These are phyloP conservation scores for Pestalotiopsis fici DNA, from an alignment of 2,329 filamentous ascomycete genomes.

Conservation along the genomic window DNA sequence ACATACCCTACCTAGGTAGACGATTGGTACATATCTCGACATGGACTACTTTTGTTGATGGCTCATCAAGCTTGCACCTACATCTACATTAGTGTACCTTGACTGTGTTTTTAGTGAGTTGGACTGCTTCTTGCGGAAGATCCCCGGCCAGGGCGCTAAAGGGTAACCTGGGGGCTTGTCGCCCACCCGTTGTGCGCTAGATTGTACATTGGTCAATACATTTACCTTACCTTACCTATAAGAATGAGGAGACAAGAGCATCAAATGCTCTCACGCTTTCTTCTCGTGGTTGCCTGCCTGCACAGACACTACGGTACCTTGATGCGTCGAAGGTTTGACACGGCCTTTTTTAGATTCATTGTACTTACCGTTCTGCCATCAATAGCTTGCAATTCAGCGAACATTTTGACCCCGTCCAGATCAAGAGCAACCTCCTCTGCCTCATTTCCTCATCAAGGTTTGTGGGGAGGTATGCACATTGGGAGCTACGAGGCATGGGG, in stretches of 20 bases:
- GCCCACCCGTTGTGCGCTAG: neutral
- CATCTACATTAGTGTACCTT: too few species aligned
- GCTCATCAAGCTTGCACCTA: too few species aligned
- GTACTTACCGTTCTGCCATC: neutral
- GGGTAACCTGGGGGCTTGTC: neutral
- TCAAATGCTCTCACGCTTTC: neutral
- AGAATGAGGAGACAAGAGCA: neutral
- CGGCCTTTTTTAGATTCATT: neutral
- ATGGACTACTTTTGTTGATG: too few species aligned
- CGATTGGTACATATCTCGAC: too few species aligned
- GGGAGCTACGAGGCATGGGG: neutral
- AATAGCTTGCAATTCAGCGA: neutral
- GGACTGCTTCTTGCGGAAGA: too few species aligned
- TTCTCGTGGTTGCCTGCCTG: neutral
- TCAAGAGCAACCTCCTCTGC: neutral
- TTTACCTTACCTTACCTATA: too few species aligned
- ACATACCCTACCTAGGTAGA: too few species aligned
- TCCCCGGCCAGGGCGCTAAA: neutral
- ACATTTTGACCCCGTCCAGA: neutral
- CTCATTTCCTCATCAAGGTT: neutral
- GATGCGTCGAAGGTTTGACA: neutral
- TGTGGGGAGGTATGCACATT: neutral
- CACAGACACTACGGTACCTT: neutral
- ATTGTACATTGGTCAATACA: neutral
- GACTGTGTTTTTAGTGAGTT: too few species aligned